phyloP scores from a whole-genome alignment of 1,139 yeast species.

The Lodderomyces margitis region DNA sequence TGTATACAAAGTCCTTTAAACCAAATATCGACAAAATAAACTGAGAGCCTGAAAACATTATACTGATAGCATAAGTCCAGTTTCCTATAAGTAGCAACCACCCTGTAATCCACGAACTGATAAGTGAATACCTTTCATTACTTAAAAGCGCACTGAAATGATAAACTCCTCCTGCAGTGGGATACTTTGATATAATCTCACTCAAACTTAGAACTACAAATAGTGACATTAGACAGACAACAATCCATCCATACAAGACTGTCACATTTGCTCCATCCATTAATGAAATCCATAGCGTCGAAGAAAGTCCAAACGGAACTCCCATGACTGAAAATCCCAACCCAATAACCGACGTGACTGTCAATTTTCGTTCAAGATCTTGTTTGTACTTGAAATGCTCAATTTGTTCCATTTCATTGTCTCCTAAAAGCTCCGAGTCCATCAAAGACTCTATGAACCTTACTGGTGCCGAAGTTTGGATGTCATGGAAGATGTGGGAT shows the following conservation, averaged over 20 bases:
- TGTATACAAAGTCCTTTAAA: conserved; percentile 55
- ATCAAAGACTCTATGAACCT: conserved; percentile 22
- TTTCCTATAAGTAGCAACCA: conserved; percentile 73
- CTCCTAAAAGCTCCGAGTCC: conserved; percentile 21
- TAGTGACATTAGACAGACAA: conserved; percentile 59
- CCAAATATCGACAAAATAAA: conserved; percentile 66
- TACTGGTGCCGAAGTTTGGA: conserved; percentile 21
- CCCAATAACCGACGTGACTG: conserved; percentile 68
- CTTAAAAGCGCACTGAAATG: conserved; percentile 74
- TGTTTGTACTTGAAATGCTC: conserved; percentile 74
- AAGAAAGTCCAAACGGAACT: conserved; percentile 72
- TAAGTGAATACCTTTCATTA: conserved; percentile 50
- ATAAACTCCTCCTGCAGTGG: conserved; percentile 72
- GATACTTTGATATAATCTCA: conserved; percentile 72
- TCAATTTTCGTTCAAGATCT: conserved; percentile 60
- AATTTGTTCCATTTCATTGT: conserved; percentile 54
- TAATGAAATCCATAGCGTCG: conserved; percentile 66
- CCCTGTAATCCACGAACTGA: conserved; percentile 73
- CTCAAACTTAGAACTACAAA: conserved; percentile 66
- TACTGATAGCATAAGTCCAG: conserved; percentile 73
- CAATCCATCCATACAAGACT: conserved; percentile 66
- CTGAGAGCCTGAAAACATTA: conserved; percentile 73
- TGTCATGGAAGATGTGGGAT: conserved; percentile 17
- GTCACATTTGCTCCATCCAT: conserved; percentile 75
- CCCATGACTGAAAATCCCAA: conserved; percentile 77